Evolutionary conservation across 73 alveolate genomes (phyloP).

Genomic region (Uronychia setigera): DNA sequence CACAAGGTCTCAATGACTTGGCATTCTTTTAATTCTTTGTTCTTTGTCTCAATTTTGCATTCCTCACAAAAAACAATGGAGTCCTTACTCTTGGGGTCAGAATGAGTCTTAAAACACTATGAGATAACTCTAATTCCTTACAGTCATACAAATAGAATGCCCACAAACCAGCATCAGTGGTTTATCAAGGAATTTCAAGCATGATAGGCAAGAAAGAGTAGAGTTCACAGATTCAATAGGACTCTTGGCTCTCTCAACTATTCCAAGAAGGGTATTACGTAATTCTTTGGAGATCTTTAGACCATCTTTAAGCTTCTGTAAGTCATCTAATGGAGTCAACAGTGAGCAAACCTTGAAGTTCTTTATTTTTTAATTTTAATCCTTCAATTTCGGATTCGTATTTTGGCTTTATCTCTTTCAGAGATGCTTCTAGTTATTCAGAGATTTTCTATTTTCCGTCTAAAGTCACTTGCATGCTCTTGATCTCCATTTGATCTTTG

Average conservation of each 20-base stretch:
- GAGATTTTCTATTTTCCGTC: background rate
- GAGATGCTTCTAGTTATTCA: background rate
- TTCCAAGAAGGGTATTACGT: background rate
- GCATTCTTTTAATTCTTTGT: conserved; percentile 53
- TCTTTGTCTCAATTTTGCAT: conserved; percentile 71
- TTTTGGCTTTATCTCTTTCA: background rate
- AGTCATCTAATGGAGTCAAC: no score
- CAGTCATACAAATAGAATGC: conserved; percentile 59
- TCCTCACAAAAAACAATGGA: conserved; percentile 75
- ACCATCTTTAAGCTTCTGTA: background rate
- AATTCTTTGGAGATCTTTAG: background rate
- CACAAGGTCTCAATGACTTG: conserved; percentile 62
- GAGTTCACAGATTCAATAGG: conserved; percentile 43
- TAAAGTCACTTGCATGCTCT: background rate
- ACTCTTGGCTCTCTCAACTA: conserved; percentile 24
- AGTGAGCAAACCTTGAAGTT: conserved; percentile 12
- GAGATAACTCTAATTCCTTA: conserved; percentile 1
- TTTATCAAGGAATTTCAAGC: conserved; percentile 51
- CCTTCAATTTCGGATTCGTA: conserved; percentile 17
- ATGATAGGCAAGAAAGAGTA: conserved; percentile 61
- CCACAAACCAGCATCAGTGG: conserved; percentile 73
- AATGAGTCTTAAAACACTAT: conserved; percentile 63
- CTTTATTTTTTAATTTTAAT: conserved; percentile 3
- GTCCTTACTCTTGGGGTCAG: conserved; percentile 75
- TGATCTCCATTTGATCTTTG: background rate